phyloP scores from a whole-genome alignment of 345 rosid species.

The Acer saccharum region DNA sequence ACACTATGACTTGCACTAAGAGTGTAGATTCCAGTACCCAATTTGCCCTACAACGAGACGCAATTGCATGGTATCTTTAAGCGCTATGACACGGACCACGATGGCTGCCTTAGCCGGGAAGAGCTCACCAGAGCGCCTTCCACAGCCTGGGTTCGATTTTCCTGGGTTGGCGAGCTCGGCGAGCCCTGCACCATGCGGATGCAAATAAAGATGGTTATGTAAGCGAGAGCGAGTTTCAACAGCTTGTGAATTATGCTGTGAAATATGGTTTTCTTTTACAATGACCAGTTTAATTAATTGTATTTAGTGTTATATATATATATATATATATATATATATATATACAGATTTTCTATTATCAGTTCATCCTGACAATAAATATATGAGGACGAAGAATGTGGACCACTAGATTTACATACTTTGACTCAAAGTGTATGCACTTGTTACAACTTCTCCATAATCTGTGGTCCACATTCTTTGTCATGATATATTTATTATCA shows the following conservation, averaged over 20 bases:
- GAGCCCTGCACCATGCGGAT: slow-evolving; percentile 8
- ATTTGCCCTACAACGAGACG: background rate
- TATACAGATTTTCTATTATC: too few species aligned
- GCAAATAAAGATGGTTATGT: slow-evolving; percentile 13
- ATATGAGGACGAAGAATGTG: too few species aligned
- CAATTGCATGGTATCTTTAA: background rate
- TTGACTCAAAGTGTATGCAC: too few species aligned
- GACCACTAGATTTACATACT: too few species aligned
- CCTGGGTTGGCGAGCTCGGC: slow-evolving; percentile 12
- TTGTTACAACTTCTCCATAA: too few species aligned
- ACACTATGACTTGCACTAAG: too few species aligned
- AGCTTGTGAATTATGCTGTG: slow-evolving; percentile 18
- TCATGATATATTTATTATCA: too few species aligned
- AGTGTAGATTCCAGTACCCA: background rate
- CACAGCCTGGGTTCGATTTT: slow-evolving; percentile 5
- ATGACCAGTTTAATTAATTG: background rate
- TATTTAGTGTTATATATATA: background rate
- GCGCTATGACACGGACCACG: slow-evolving; percentile 2
- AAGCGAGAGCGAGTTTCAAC: slow-evolving; percentile 8
- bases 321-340: too few species aligned
- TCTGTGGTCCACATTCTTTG: too few species aligned
- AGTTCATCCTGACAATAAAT: too few species aligned
- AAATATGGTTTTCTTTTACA: background rate
- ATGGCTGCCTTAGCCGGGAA: background rate
- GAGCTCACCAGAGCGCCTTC: slow-evolving; percentile 10